A percentile compares a stretch with the other conserved stretches of the same genome.
Conservation (phyloP, 306 rosid species). For the Trichosanthes cucumerina region DNA sequence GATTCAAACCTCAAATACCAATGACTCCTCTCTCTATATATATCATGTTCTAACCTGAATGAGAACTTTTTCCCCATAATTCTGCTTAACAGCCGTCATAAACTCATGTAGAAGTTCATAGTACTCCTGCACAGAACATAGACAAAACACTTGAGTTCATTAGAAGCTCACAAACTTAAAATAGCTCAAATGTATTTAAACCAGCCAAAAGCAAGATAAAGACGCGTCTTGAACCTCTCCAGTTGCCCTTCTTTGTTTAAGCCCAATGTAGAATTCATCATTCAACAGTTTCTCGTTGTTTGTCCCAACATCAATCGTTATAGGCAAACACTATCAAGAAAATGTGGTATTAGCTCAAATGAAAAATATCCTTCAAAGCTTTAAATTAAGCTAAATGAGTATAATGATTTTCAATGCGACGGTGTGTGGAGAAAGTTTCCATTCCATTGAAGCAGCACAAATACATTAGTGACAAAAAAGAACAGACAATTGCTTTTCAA, state of each 20-base stretch:
- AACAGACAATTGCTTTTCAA: no score
- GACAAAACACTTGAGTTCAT: background rate
- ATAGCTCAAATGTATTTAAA: constrained; percentile 6
- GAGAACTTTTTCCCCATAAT: constrained; percentile 87
- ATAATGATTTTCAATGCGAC: background rate
- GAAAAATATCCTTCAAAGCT: background rate
- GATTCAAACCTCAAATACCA: background rate
- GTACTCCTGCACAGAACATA: constrained; percentile 56
- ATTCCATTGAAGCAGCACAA: background rate
- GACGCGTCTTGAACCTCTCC: constrained; percentile 57
- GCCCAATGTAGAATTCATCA: constrained; percentile 92
- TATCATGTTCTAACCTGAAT: constrained; percentile 49
- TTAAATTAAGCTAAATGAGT: background rate
- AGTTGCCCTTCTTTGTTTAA: constrained; percentile 76
- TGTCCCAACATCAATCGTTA: constrained; percentile 93
- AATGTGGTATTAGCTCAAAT: constrained; percentile 3
- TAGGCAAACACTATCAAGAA: constrained; percentile 72
- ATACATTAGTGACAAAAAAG: no score
- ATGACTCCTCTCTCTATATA: constrained; percentile 8
- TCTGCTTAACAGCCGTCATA: constrained; percentile 94
- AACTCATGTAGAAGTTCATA: constrained; percentile 76
- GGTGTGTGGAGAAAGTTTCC: background rate
- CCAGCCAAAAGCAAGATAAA: constrained; percentile 8
- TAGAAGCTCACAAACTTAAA: background rate
- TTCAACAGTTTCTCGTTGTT: constrained; percentile 81